Evolutionary conservation across 768 basidiomycete species (phyloP), one percentile per base, ranked within the genome.

Genomic region (Tulasnella sp.): DNA sequence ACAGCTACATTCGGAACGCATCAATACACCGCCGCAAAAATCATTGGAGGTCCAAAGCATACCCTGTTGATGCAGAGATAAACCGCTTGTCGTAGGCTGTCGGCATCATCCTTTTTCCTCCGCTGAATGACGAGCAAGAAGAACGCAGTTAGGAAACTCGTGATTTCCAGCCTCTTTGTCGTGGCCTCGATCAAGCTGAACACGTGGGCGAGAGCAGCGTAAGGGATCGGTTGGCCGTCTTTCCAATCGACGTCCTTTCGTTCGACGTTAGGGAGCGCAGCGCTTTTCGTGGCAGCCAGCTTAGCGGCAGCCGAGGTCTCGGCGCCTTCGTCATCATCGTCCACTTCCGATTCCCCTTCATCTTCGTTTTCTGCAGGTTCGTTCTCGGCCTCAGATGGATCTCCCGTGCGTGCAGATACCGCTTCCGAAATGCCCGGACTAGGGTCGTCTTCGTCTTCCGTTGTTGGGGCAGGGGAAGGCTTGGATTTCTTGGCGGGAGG

Each of bases 31-130:
- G 26, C n/a, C 9, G 70, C 10, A 42, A 39, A 11, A n/a, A 70
- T 23, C 46, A 15, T 76, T 69, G 72, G 70, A 39, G 70, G 26
- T 71, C 15, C 5, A 48, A 32, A 29, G 84, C 90, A 75, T 83
- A 98, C 96, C 79, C 96, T 87, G 83, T 99, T 99, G 83, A 99
- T 98, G 83, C 98, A 99, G 1, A 99, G 88, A 82, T 99, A 99
- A 2, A 99, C 92, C 0, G 91, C 90, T 82, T 96, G 93, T 6
- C 98, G 88, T 42, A 99, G 88, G 9, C 92, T 91, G 32, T 90
- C 87, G 5, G 87, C 87, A 79, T 95, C 93, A 48, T 88, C 91
- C 75, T 90, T 87, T 20, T 90, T 91, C 79, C 95, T 93, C 71
- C 95, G 87, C 83, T 92, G 91, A 76, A 98, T 96, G 40, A 99